Conservation (phyloP, 23 red algal genomes). For the Gracilaria caudata region DNA sequence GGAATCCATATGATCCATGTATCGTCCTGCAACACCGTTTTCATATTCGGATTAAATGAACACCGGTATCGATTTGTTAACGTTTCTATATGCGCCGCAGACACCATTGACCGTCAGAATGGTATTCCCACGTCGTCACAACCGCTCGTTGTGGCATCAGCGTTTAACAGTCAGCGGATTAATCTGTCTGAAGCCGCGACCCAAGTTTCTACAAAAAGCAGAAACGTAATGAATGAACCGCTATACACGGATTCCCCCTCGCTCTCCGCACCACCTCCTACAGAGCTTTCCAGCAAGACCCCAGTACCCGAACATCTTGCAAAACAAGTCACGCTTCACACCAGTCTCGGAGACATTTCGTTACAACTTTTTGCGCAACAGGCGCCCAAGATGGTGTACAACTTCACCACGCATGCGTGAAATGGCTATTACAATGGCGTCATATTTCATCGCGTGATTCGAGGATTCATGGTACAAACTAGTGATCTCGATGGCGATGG, state of each 20-base stretch:
- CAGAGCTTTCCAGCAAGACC: not conserved
- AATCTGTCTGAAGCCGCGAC: conserved; percentile 38
- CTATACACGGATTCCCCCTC: not conserved
- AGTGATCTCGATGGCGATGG: conserved; percentile 82
- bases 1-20: conserved; percentile 75
- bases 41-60: conserved; percentile 57
- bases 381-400: conserved; percentile 62
- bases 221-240: conserved; percentile 24
- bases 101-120: not conserved
- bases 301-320: not conserved
- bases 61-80: conserved; percentile 73
- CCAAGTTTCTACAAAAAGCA: not conserved
- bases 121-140: not conserved
- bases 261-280: not conserved
- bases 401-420: conserved; percentile 66
- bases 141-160: conserved; percentile 40
- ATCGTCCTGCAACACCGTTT: conserved; percentile 19
- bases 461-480: conserved; percentile 82
- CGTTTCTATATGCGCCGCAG: conserved; percentile 46
- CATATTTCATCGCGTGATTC: conserved; percentile 81
- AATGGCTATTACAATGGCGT: conserved; percentile 78
- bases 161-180: conserved; percentile 43
- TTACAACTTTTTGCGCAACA: conserved; percentile 56
- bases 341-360: conserved; percentile 34
- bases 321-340: conserved; percentile 53